These are phyloP conservation scores for Vicia faba DNA, from an alignment of 306 rosid genomes.

Conservation along the genomic window DNA sequence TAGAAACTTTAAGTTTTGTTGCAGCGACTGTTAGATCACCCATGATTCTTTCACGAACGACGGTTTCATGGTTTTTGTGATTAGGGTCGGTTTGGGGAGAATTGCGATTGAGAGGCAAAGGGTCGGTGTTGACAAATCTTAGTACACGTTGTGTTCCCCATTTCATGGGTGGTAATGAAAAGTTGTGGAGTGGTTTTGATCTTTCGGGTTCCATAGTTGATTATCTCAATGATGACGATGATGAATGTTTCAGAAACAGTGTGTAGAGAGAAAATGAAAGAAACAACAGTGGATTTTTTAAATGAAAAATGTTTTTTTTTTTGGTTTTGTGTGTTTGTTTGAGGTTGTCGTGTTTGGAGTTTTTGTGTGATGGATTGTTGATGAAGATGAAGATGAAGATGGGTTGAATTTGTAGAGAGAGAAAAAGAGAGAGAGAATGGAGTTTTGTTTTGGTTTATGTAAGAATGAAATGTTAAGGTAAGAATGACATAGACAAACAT, in stretches of 20 bases:
- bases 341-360: background rate
- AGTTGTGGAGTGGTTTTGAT: constrained; percentile 62
- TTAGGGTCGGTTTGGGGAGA: constrained; percentile 30
- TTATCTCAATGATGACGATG: too few species aligned
- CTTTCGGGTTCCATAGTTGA: constrained; percentile 47
- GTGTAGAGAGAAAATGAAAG: background rate
- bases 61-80: constrained; percentile 30
- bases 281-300: background rate
- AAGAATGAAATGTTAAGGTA: background rate
- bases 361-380: constrained; percentile 1
- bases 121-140: constrained; percentile 45
- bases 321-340: too few species aligned
- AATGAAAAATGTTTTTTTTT: too few species aligned
- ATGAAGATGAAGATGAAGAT: constrained; percentile 23
- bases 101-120: constrained; percentile 27
- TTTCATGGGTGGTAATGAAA: constrained; percentile 61
- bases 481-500: constrained; percentile 27
- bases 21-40: constrained; percentile 44
- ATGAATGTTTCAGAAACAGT: too few species aligned
- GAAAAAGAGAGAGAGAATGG: background rate
- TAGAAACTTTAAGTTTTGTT: constrained; percentile 48
- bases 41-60: constrained; percentile 39
- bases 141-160: constrained; percentile 62
- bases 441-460: constrained; percentile 7
- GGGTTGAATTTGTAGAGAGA: background rate